Base-by-base conservation (phyloP, 331 rosid species). In the Stylosanthes scabra region DNA sequence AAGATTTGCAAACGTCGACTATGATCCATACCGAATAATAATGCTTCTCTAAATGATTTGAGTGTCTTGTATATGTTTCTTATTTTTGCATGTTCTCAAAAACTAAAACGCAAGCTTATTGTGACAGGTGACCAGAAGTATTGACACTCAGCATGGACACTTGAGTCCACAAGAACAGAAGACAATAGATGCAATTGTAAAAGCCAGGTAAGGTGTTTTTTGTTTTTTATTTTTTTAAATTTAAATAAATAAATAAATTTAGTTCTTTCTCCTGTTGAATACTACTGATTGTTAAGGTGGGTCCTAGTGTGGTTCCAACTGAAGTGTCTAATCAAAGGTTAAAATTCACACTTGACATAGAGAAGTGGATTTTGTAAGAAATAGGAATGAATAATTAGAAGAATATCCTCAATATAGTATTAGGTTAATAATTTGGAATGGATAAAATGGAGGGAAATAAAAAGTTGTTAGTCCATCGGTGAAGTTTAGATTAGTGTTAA, bases 161-260 rank as follows among this genome's bases (percentile, higher is more conserved):
- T 82, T 89, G 12, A 91, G 97, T 83, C 66, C 87, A 15, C 97
- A 93, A 77, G 97, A 93, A 78, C 86, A 72, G 61, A 91, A 83
- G 76, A 89, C 98, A 11, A 78, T 91, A 16, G 83, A 91, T 71
- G 98, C 97, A 47, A 93, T 93, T 67, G 97, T 93, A 28, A 86
- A 72, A 78, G 97, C 98, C 60, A 93, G 98, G 97, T 91, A 81
- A 81, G n/a, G n/a, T n/a, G 52, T 47, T 16, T 59, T 34, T 73
- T 72, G 29, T 10, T 9, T 68, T 62, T 34, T 34, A 3, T 4
- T 34, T 34, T 34, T 34, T 34, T 3, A 34, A 3, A 34, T 3
- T 3, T 34, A 34, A 34, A 34, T 34, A 34, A 1, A 34, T 34
- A 34, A 34, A 34, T 34, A 34, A 34, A 34, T 42, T 73, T 72